These are phyloP conservation scores for Termitomyces sp. DNA, from an alignment of 768 basidiomycete genomes.

Conservation along the genomic window DNA sequence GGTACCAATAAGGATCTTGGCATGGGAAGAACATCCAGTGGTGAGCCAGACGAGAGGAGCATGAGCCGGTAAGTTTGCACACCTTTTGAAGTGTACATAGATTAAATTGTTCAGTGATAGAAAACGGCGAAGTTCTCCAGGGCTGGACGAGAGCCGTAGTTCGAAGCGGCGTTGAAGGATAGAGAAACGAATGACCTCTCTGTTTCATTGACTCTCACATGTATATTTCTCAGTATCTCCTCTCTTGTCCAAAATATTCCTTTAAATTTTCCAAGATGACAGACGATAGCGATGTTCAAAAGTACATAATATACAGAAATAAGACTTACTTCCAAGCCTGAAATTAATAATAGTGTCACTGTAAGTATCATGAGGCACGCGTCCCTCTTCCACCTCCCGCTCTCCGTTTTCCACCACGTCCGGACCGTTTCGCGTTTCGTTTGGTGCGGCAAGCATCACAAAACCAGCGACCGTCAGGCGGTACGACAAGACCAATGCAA, in stretches of 20 bases:
- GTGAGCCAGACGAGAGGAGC: slow-evolving; percentile 65
- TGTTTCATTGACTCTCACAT: slow-evolving; percentile 1
- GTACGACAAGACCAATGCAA: slow-evolving; percentile 64
- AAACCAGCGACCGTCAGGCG: slow-evolving; percentile 74
- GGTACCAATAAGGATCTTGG: slow-evolving; percentile 41
- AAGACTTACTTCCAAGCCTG: slow-evolving; percentile 2
- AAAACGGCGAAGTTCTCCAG: slow-evolving; percentile 73
- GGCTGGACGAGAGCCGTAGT: slow-evolving; percentile 61
- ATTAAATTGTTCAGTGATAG: slow-evolving; percentile 27
- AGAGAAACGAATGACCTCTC: not conserved
- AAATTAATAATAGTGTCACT: not conserved
- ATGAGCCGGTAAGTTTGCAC: slow-evolving; percentile 46
- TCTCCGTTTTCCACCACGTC: slow-evolving; percentile 51
- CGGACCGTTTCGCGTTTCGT: slow-evolving; percentile 47
- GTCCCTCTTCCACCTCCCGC: slow-evolving; percentile 15
- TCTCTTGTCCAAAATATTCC: not conserved
- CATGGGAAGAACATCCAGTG: slow-evolving; percentile 53
- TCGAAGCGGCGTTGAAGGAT: slow-evolving; percentile 64
- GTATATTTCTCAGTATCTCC: slow-evolving; percentile 4
- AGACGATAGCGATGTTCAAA: slow-evolving; percentile 1
- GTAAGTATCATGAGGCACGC: slow-evolving; percentile 10
- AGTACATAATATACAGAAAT: slow-evolving; percentile 13
- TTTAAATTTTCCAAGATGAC: not conserved
- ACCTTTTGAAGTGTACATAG: not conserved
- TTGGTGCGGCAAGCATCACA: slow-evolving; percentile 65